These are phyloP conservation scores for Geosmithia morbida DNA, from an alignment of 2,329 filamentous ascomycete genomes.

Conservation along the genomic window DNA sequence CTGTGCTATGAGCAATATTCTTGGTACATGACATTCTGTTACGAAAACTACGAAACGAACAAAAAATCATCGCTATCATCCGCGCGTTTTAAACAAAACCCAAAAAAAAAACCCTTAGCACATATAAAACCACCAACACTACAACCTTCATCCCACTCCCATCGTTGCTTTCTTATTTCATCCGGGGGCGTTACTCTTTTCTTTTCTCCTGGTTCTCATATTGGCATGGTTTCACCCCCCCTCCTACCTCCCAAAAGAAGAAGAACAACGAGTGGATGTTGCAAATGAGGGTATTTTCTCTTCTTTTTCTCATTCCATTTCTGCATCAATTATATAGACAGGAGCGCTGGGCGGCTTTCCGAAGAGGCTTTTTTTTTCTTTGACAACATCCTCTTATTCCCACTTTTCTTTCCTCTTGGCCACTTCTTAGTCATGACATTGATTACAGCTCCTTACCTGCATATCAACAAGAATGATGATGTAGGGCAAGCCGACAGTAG, in stretches of 20 bases:
- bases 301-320: not conserved
- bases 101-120: not conserved
- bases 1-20: not conserved
- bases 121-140: not conserved
- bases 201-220: not conserved
- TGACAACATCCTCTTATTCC: not conserved
- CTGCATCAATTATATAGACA: not conserved
- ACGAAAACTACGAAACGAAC: not conserved
- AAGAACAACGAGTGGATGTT: not conserved
- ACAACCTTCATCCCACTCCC: not conserved
- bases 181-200: not conserved
- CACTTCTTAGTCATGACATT: not conserved
- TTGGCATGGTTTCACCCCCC: not conserved
- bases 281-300: not conserved
- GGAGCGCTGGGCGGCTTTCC: not conserved
- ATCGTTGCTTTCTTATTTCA: not conserved
- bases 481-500: not conserved
- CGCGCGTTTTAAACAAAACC: not conserved
- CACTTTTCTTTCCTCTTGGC: not conserved
- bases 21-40: not conserved
- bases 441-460: too few relatives aligned
- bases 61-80: not conserved
- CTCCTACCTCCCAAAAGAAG: too few relatives aligned
- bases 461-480: not conserved
- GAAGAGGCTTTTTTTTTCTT: not conserved